These are phyloP conservation scores for Porcisia deanei DNA, from an alignment of 208 protist species.

Conservation along the genomic window DNA sequence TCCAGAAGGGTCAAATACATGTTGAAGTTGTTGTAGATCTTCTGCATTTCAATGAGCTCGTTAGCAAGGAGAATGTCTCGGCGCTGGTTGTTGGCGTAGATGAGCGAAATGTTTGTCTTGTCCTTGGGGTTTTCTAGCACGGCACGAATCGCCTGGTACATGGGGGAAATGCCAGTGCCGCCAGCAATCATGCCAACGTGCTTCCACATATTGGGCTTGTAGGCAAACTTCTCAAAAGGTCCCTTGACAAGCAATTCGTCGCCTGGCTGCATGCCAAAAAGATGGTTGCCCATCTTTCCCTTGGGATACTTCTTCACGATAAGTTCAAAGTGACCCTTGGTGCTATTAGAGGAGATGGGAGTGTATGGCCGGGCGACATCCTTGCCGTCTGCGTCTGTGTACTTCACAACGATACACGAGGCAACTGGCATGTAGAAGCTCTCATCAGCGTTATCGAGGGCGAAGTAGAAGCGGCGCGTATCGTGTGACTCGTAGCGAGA, in stretches of 20 bases:
- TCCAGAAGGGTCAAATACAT: constrained; percentile 88
- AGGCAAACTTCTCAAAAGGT: constrained; percentile 89
- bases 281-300: constrained; percentile 91
- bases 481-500: constrained; percentile 88
- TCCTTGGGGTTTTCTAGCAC: constrained; percentile 82
- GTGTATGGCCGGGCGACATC: constrained; percentile 91
- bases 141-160: constrained; percentile 87
- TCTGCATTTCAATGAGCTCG: constrained; percentile 83
- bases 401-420: constrained; percentile 83
- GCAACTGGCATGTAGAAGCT: constrained; percentile 61
- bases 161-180: constrained; percentile 93
- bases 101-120: constrained; percentile 81
- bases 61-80: constrained; percentile 91
- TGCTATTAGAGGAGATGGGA: constrained; percentile 65
- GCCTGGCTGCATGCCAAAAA: constrained; percentile 90
- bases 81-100: constrained; percentile 89
- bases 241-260: constrained; percentile 91
- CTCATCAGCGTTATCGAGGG: constrained; percentile 49
- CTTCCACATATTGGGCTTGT: constrained; percentile 85
- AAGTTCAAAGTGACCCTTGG: constrained; percentile 84
- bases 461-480: constrained; percentile 84
- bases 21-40: constrained; percentile 85
- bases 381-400: constrained; percentile 80
- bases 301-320: constrained; percentile 87
- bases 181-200: constrained; percentile 91